A percentile compares a stretch with the other conserved stretches of the same genome.
These are phyloP conservation scores for Diaporthe citriasiana DNA, from an alignment of 2,329 filamentous ascomycete species.

Conservation along the genomic window DNA sequence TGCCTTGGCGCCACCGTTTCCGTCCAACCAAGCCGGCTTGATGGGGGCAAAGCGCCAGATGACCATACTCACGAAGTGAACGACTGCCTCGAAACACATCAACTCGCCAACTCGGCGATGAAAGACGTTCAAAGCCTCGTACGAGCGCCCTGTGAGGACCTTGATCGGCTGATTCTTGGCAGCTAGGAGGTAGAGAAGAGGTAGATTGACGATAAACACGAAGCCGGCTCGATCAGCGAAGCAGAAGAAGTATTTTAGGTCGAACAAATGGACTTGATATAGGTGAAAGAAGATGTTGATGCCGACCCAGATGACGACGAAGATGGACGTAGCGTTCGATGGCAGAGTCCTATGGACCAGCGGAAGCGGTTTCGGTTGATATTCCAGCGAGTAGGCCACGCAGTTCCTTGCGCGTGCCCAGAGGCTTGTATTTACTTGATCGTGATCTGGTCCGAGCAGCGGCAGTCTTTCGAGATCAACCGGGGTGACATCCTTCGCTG, in stretches of 20 bases:
- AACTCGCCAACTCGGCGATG: conserved; percentile 74
- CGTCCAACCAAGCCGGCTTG: conserved; percentile 60
- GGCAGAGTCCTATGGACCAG: conserved; percentile 70
- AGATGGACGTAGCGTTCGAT: conserved; percentile 67
- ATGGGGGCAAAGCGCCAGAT: conserved; percentile 65
- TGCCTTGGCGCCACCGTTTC: conserved; percentile 53
- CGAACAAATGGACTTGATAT: conserved; percentile 62
- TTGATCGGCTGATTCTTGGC: conserved; percentile 77
- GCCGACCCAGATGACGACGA: conserved; percentile 64
- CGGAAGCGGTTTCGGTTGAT: conserved; percentile 70
- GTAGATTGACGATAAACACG: conserved; percentile 64
- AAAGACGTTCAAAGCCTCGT: conserved; percentile 76
- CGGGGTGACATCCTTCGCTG: conserved; percentile 45
- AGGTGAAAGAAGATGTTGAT: conserved; percentile 72
- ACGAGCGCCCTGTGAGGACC: conserved; percentile 72
- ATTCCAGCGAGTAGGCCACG: conserved; percentile 57
- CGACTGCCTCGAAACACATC: conserved; percentile 69
- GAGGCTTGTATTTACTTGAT: not conserved
- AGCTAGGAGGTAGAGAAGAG: conserved; percentile 71
- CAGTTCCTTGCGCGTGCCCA: conserved; percentile 1
- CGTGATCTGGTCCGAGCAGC: conserved; percentile 45
- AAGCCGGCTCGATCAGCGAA: conserved; percentile 71
- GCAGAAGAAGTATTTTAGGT: conserved; percentile 65
- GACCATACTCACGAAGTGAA: conserved; percentile 70
- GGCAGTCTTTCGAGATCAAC: conserved; percentile 55